Percentiles rank a stretch among this genome's conserved stretches.
These are phyloP conservation scores for Malus orientalis DNA, from an alignment of 306 rosid species.

Conservation along the genomic window DNA sequence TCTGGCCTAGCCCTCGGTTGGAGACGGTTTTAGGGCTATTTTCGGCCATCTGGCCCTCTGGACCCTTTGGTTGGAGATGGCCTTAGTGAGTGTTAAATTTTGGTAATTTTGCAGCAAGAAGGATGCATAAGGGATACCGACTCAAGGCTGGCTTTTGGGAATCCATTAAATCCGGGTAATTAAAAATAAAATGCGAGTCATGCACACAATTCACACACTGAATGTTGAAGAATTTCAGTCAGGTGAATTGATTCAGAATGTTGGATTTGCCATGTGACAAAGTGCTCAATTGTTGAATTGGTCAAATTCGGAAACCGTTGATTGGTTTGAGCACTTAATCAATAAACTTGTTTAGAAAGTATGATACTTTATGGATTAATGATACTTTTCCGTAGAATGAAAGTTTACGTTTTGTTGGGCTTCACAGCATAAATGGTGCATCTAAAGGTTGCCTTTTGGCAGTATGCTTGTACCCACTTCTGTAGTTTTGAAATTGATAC, in stretches of 20 bases:
- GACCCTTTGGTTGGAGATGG: no score
- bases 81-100: not conserved
- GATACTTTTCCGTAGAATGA: not conserved
- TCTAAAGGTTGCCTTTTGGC: not conserved
- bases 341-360: not conserved
- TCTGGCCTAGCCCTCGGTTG: no score
- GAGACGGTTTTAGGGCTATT: no score
- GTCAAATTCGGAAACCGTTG: not conserved
- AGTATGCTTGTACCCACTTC: not conserved
- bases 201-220: not conserved
- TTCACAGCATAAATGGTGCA: not conserved
- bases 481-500: not conserved
- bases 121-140: slow-evolving; percentile 42
- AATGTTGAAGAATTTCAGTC: not conserved
- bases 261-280: not conserved
- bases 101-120: slow-evolving; percentile 34
- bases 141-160: slow-evolving; percentile 88
- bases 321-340: not conserved
- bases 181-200: not conserved
- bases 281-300: not conserved
- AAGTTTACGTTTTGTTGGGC: not conserved
- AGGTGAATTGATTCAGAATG: not conserved
- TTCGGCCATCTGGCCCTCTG: no score
- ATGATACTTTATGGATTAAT: not conserved
- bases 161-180: slow-evolving; percentile 85